Conservation (phyloP, 441 rosid species). For the Daphne laureola region DNA sequence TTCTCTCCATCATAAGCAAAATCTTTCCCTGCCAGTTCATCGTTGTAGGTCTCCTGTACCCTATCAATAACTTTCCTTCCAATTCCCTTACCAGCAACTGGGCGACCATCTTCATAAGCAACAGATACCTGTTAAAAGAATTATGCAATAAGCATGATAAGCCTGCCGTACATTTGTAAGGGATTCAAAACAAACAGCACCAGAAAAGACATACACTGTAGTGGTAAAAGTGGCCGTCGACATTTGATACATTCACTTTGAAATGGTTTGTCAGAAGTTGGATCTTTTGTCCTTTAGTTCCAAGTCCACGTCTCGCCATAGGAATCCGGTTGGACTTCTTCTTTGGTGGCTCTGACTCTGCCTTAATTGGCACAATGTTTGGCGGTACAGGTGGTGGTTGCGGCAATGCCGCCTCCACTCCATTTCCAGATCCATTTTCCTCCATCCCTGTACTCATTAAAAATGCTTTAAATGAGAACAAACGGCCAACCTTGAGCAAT, state of each 20-base stretch:
- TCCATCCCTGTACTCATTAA: conserved; percentile 18
- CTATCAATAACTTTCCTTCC: conserved; percentile 43
- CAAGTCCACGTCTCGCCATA: conserved; percentile 37
- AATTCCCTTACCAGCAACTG: conserved; percentile 41
- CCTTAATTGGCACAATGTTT: conserved; percentile 21
- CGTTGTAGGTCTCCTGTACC: conserved; percentile 40
- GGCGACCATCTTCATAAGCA: conserved; percentile 46
- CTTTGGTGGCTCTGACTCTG: conserved; percentile 20
- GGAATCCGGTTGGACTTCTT: conserved; percentile 30
- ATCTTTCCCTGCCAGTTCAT: conserved; percentile 30
- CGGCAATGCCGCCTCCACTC: conserved; percentile 20
- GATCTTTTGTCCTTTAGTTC: conserved; percentile 35
- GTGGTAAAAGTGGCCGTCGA: conserved; percentile 36
- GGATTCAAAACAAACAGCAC: neutral
- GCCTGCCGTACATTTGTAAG: neutral
- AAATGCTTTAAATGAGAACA: too few species aligned
- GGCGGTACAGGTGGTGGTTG: conserved; percentile 39
- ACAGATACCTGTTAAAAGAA: conserved; percentile 36
- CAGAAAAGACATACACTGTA: conserved; percentile 34
- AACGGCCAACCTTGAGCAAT: too few species aligned
- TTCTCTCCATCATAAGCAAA: conserved; percentile 67
- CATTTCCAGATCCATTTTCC: conserved; percentile 19
- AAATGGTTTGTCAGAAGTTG: conserved; percentile 44
- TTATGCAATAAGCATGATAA: neutral
- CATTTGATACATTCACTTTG: conserved; percentile 29